Evolutionary conservation across 805 yeast species (phyloP), one percentile per base, ranked within the genome.

Genomic region (Wickerhamomyces bovis): DNA sequence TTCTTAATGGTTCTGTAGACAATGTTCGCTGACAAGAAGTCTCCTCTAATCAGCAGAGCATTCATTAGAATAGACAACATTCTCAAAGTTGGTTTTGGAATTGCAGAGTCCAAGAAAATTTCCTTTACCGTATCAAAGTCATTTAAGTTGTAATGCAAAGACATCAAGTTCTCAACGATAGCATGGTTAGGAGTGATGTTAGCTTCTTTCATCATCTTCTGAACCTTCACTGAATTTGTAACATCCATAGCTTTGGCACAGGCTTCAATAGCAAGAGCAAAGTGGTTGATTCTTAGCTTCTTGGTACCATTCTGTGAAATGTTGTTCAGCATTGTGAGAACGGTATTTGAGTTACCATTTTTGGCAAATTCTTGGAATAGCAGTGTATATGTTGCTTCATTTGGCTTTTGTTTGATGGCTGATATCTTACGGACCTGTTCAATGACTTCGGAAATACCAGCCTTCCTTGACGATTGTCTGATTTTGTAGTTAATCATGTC

Each of bases 291-390:
- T 4, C 31, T 42, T 16, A 52, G 44, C 5, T 31, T 12, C 6
- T 35, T 31, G 1, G 35, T 38, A 6, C 36, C 38, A 9, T 53
- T 47, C 20, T 53, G 53, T 4, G 48, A 6, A 12, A 52, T 19
- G 2, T 49, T 45, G 7, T 53, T 56, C 18, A 58, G 20, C 15
- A 57, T 26, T 7, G 50, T 43, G 28, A 56, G 22, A 2, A 57
- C 53, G 7, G 52, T 51, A 5, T 46, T 42, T 9, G 55, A 46
- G 23, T 55, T 56, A n/a, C 61, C 59, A 3, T 41, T 25, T 30
- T 45, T 49, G 6, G 56, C 53, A 33, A 57, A 51, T 21, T 55
- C 57, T 13, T 46, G 41, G 11, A 55, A 47, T 36, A 58, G 23
- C 13, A 52, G 30, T 5, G 41, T 36, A 43, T 53, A 56, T 1